phyloP scores from a whole-genome alignment of 2,329 filamentous ascomycete genomes.

The Aspergillus sp. region DNA sequence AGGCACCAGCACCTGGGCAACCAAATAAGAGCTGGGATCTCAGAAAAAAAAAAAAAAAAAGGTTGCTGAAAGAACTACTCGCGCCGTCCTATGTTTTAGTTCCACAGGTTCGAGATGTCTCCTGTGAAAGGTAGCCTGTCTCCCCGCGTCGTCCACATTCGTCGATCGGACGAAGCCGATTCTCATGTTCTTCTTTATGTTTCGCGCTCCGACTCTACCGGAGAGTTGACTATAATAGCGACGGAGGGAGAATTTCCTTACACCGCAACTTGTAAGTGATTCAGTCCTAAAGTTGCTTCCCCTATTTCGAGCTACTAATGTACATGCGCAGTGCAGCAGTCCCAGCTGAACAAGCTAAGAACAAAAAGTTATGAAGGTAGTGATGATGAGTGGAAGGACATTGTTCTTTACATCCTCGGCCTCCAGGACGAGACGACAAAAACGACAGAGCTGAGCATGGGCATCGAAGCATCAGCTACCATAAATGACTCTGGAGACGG shows the following conservation, averaged over 20 bases:
- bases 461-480: conserved; percentile 34
- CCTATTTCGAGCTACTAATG: conserved; percentile 13
- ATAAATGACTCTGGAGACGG: conserved; percentile 26
- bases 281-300: neutral
- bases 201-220: conserved; percentile 31
- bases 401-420: conserved; percentile 36
- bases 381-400: conserved; percentile 43
- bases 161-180: conserved; percentile 44
- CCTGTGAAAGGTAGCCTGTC: conserved; percentile 9
- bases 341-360: conserved; percentile 37
- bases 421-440: conserved; percentile 22
- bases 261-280: conserved; percentile 43
- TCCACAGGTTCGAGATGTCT: conserved; percentile 7
- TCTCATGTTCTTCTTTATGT: conserved; percentile 53
- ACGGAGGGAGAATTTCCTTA: conserved; percentile 60
- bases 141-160: conserved; percentile 50
- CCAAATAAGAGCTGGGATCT: neutral
- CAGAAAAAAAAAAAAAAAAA: neutral
- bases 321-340: conserved; percentile 34
- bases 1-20: neutral
- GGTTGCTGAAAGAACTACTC: neutral
- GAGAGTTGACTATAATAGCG: conserved; percentile 55
- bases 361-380: conserved; percentile 45
- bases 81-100: neutral
- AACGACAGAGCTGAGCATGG: conserved; percentile 21